Percentiles rank a stretch among this genome's conserved stretches.
These are phyloP conservation scores for Solanum phureja DNA, from an alignment of 257 asterid genomes.

Conservation along the genomic window DNA sequence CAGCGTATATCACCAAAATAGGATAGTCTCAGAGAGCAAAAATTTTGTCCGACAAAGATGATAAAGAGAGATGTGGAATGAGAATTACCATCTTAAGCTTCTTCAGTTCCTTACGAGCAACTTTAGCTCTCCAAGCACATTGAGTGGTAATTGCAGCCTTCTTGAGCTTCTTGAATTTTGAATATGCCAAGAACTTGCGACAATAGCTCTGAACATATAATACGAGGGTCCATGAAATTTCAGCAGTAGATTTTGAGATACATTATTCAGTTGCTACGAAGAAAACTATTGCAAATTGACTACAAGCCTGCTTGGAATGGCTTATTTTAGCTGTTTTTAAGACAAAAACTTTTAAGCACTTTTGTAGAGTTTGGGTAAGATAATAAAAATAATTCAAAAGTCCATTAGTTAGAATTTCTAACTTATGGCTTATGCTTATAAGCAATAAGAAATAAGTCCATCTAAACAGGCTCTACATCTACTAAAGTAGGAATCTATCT, in stretches of 20 bases:
- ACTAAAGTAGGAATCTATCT: neutral
- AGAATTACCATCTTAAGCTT: constrained; percentile 70
- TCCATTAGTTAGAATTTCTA: neutral
- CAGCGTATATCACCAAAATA: neutral
- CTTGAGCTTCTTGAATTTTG: constrained; percentile 48
- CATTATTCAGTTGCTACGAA: neutral
- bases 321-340: neutral
- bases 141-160: constrained; percentile 83
- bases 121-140: constrained; percentile 84
- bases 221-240: constrained; percentile 11
- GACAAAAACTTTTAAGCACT: neutral
- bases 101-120: constrained; percentile 84
- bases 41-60: neutral
- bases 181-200: constrained; percentile 69
- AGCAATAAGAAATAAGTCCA: neutral
- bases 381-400: no score
- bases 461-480: neutral
- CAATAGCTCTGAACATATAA: constrained; percentile 61
- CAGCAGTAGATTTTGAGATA: neutral
- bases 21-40: neutral
- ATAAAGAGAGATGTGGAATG: constrained; percentile 16
- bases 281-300: neutral
- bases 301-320: neutral
- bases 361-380: neutral
- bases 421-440: neutral